Base-by-base conservation (phyloP, 495 filamentous ascomycete genomes). In the Annulohypoxylon maeteangense region DNA sequence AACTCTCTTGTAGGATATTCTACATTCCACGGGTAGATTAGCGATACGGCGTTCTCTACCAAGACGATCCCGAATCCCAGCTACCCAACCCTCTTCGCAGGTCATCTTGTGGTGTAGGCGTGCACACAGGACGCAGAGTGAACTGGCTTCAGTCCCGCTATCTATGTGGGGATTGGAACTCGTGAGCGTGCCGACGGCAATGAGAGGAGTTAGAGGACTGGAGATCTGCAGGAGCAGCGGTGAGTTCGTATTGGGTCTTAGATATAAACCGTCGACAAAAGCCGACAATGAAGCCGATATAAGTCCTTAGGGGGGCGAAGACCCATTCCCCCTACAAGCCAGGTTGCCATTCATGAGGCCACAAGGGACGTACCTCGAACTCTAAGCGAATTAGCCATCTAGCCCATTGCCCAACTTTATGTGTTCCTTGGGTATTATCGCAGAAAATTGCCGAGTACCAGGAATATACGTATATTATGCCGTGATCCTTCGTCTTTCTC, bases 261-360 rank as follows among this genome's bases (percentile, higher is more conserved):
- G 40, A 44, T 44, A 44, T 44, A 2, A 14, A 16, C 5, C 12
- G 38, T 42, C n/a, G 14, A 42, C 38, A 42, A 42, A 20, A 44
- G 40, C 40, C 40, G 40, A 44, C 20, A 44, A 44, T 5, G 7
- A 44, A 44, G 40, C 40, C 40, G 40, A 18, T 20, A 44, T 44
- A 44, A 8, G 40, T 44, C 40, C 14, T 20, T 20, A 45, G 16
- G 60, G 60, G 20, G 34, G 23, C 34, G 54, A 14, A 23, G 61
- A 12, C 20, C 48, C 50, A 31, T 57, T 23, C 23, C 47, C 25
- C 55, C 65, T 68, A 42, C 48, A 62, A 38, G 65, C 57, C 57
- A 68, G 56, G 48, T 56, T 48, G 65, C 18, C 48, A 14, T 62
- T 25, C 55, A 62, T 38, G 16, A n/a, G 32, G 45, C 16, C 20